phyloP scores from a whole-genome alignment of 1,284 basidiomycete species.

The Chalciporus sp. region DNA sequence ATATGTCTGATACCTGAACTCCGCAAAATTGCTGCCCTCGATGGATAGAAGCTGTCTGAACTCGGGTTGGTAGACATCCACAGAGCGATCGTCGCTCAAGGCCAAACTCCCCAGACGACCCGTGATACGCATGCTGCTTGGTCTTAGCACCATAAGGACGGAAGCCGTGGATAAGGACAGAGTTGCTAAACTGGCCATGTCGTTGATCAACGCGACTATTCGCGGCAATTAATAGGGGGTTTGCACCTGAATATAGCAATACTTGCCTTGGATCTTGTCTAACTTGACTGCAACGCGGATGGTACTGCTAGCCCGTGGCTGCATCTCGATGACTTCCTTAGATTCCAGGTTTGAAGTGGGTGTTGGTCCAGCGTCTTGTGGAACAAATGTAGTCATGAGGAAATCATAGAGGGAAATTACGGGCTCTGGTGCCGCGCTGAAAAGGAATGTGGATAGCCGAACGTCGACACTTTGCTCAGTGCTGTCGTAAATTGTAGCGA shows the following conservation, averaged over 20 bases:
- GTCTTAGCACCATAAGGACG: constrained; percentile 78
- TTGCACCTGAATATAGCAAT: neutral
- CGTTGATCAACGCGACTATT: constrained; percentile 84
- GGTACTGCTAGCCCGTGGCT: constrained; percentile 49
- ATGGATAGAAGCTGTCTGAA: constrained; percentile 94
- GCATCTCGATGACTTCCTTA: constrained; percentile 8
- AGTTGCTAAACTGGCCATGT: constrained; percentile 75
- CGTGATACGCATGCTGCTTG: constrained; percentile 78
- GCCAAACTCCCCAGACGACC: constrained; percentile 88
- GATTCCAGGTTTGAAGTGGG: constrained; percentile 15
- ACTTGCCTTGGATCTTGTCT: constrained; percentile 80
- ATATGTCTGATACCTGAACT: constrained; percentile 95
- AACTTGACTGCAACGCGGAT: constrained; percentile 87
- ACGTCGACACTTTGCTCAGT: constrained; percentile 91
- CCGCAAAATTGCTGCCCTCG: constrained; percentile 93
- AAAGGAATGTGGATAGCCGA: constrained; percentile 90
- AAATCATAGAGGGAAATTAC: constrained; percentile 95
- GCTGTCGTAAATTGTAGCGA: constrained; percentile 79
- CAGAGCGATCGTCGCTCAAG: constrained; percentile 76
- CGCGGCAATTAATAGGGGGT: constrained; percentile 14
- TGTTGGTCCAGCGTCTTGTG: constrained; percentile 34
- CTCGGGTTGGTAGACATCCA: constrained; percentile 56
- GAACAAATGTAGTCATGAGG: constrained; percentile 95
- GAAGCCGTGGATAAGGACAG: constrained; percentile 92
- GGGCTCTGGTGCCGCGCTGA: constrained; percentile 90